phyloP scores from a whole-genome alignment of 495 filamentous ascomycete species.

The Apiosordaria backusii region DNA sequence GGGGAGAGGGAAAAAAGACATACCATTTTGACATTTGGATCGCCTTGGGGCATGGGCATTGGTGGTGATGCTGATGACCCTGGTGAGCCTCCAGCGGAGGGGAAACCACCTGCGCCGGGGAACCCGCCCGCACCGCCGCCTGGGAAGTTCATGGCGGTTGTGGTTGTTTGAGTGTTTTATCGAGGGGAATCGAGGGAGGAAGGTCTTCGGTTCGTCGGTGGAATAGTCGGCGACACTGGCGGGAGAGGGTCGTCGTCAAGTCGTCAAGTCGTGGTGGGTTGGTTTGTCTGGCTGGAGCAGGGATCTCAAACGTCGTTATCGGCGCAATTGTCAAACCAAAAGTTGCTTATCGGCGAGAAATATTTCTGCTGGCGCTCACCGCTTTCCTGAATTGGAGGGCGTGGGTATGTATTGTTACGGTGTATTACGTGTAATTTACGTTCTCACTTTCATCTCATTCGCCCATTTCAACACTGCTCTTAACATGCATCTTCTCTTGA shows the following conservation, averaged over 20 bases:
- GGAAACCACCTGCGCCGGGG: slow-evolving; percentile 17
- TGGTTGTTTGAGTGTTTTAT: not conserved
- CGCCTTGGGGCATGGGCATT: slow-evolving; percentile 32
- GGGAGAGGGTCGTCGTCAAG: not conserved
- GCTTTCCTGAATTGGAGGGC: not conserved
- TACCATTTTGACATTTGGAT: slow-evolving; percentile 42
- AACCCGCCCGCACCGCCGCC: slow-evolving; percentile 18
- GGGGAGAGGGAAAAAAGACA: not conserved
- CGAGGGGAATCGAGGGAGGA: not conserved
- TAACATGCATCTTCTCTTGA: no score
- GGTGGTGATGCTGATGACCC: slow-evolving; percentile 8
- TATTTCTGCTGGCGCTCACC: not conserved
- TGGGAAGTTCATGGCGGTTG: slow-evolving; percentile 23
- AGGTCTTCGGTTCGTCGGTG: not conserved
- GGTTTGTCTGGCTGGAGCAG: not conserved
- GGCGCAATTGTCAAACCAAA: not conserved
- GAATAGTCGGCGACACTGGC: not conserved
- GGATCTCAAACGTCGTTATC: not conserved
- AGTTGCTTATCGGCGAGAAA: slow-evolving; percentile 6
- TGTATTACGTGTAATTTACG: not conserved
- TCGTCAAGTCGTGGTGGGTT: not conserved
- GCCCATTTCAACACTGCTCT: not conserved
- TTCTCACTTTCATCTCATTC: not conserved
- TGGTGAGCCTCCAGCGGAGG: not conserved
- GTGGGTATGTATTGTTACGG: not conserved